Evolutionary conservation across 1,284 basidiomycete genomes (phyloP).

Genomic region (Fomes fomentarius): DNA sequence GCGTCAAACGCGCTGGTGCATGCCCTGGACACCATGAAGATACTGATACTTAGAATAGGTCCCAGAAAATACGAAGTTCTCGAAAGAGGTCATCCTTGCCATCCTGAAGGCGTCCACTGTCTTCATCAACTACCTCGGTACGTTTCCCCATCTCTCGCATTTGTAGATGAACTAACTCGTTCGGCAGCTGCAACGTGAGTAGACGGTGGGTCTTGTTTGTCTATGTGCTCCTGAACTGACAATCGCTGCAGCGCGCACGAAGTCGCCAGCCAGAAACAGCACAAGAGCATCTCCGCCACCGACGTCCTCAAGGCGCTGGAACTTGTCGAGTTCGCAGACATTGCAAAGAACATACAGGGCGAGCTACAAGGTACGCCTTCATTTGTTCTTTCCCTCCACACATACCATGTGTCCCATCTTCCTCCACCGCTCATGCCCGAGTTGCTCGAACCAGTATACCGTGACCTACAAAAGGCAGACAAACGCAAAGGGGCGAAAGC

Average conservation of each 20-base stretch:
- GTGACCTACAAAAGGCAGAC: conserved; percentile 58
- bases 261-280: conserved; percentile 80
- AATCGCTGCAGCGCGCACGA: conserved; percentile 77
- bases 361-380: conserved; percentile 69
- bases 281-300: conserved; percentile 86
- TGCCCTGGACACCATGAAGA: too few relatives aligned
- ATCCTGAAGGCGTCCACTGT: conserved; percentile 86
- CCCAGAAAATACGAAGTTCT: conserved; percentile 82
- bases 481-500: conserved; percentile 52
- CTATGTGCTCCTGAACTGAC: neutral
- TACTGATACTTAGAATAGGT: conserved; percentile 51
- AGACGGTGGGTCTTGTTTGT: neutral
- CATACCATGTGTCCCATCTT: neutral
- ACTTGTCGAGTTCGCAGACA: conserved; percentile 78
- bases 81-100: conserved; percentile 84
- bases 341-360: conserved; percentile 67
- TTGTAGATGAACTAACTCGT: neutral
- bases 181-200: conserved; percentile 72
- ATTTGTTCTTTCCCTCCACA: neutral
- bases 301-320: conserved; percentile 89
- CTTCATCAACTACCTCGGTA: conserved; percentile 90
- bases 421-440: neutral
- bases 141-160: conserved; percentile 33
- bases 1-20: conserved; percentile 14
- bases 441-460: conserved; percentile 49